phyloP scores from a whole-genome alignment of 345 rosid genomes.

The Clausena lansium region DNA sequence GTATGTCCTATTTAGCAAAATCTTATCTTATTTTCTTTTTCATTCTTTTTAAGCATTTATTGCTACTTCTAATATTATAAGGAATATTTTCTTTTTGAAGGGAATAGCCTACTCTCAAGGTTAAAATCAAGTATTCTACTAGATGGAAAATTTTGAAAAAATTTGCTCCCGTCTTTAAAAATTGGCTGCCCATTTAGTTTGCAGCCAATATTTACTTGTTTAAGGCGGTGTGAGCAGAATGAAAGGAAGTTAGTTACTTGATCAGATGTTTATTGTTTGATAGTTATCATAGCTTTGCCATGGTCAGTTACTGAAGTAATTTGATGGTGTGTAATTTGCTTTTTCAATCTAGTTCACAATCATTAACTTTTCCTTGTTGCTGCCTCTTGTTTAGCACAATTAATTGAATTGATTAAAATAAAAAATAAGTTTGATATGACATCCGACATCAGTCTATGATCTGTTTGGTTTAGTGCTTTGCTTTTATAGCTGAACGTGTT shows the following conservation, averaged over 20 bases:
- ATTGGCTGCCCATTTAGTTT: background rate
- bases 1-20: slow-evolving; percentile 31
- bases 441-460: background rate
- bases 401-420: background rate
- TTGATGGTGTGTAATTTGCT: background rate
- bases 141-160: background rate
- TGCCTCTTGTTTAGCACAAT: background rate
- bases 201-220: background rate
- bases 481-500: background rate
- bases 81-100: background rate
- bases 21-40: background rate
- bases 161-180: background rate
- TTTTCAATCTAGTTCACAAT: background rate
- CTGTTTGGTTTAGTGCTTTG: background rate
- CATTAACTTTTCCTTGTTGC: background rate
- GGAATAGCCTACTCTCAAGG: background rate
- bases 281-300: background rate
- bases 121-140: background rate
- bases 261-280: background rate
- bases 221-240: background rate
- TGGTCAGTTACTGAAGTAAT: background rate
- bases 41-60: background rate
- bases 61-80: background rate
- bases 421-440: background rate
- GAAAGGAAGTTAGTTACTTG: background rate